Conservation (phyloP, 1,284 basidiomycete species). For the Ceratobasidium sp. region DNA sequence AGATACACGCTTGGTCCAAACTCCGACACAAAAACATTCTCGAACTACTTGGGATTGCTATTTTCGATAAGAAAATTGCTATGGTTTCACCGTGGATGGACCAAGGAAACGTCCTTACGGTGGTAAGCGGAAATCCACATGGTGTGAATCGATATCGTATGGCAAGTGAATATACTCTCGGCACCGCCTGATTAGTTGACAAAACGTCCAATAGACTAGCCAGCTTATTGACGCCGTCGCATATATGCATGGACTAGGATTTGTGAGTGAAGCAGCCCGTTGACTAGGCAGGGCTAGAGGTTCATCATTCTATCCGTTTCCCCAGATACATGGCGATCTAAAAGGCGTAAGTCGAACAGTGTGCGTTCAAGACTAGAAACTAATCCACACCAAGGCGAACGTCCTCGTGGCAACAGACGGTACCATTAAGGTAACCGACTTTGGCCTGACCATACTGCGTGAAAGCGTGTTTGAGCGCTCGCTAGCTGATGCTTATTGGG, state of each 20-base stretch:
- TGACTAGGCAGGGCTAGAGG: background rate
- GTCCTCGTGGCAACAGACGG: background rate
- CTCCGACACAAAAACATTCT: background rate
- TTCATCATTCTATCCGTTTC: background rate
- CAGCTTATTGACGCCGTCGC: background rate
- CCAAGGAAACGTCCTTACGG: background rate
- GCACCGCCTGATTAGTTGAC: background rate
- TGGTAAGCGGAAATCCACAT: background rate
- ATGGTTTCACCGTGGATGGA: background rate
- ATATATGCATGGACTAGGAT: background rate
- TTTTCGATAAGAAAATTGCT: background rate
- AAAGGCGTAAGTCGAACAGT: slow-evolving; percentile 3
- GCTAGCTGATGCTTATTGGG: background rate
- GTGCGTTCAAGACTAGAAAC: no score
- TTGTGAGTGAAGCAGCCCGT: background rate
- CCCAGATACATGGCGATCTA: background rate
- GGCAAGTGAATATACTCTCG: background rate
- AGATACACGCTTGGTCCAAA: background rate
- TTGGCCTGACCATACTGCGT: slow-evolving; percentile 1
- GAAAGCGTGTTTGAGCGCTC: background rate
- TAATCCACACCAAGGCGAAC: no score
- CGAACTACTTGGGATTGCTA: background rate
- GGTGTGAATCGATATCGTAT: background rate
- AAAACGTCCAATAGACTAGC: no score
- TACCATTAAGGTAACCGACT: background rate